Evolutionary conservation across 2,329 filamentous ascomycete species (phyloP), one percentile per base, ranked within the genome.

Genomic region (Lecanicillium sp.): DNA sequence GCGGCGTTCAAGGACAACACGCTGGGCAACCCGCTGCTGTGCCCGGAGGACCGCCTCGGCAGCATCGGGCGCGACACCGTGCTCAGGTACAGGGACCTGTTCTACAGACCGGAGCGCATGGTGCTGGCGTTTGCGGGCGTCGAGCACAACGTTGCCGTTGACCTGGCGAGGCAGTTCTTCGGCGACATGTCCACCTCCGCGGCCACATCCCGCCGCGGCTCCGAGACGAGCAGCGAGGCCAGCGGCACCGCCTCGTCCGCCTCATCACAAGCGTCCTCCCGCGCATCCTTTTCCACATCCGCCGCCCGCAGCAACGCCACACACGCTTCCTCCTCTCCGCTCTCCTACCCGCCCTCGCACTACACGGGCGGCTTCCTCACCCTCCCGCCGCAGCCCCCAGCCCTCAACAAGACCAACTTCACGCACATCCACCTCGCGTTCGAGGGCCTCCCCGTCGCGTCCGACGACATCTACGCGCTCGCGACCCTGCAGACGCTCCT

Each of bases 1-100:
- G 90, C 93, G 9, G 93, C 90, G 2, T 98, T 88, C 70, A 93
- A 90, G 72, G 87, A 93, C 63, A 97, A 98, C 69, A 97, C 93
- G 0, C 75, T 98, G 11, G 93, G 93, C 30, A 94, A 97, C 67
- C 93, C 93, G 4, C 67, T 98, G 55, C 70, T 98, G 43, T 98
- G 93, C 63, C 93, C 93, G 0, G 81, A 86, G 61, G 91, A 97
- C 59, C 76, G 90, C 43, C 70, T 98, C 49, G 73, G 70, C 0
- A 71, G 78, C 56, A 98, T 98, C 59, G 77, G 90, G 62, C 79
- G 79, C 56, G 69, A 75, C 23, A 83, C 86, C 7, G 82, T 97
- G 44, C 73, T 86, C 59, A 79, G 83, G 51, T 98, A 98, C 63
- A 74, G 91, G 32, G 78, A 85, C 44, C 72, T 83, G 2, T 96